Base-by-base conservation (phyloP, 2,329 filamentous ascomycete species). In the Corinectria fuckeliana region DNA sequence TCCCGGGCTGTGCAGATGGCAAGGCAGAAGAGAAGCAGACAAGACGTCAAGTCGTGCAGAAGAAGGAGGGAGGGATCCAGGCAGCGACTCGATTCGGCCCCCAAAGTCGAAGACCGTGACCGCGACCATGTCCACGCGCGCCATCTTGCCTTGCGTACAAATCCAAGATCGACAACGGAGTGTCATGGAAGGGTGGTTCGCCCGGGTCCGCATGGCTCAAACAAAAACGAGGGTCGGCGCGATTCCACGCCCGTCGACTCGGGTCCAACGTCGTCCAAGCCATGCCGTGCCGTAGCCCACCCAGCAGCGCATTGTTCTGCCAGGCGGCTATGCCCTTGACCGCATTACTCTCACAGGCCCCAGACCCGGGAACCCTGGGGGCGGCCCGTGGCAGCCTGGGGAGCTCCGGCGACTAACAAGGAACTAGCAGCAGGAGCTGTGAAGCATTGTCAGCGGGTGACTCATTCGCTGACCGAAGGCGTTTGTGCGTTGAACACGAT, bases 391-490 rank as follows among this genome's bases (percentile, higher is more conserved):
- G 52, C 58, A 58, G 62, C 58, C 60, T 58, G 54, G 53, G 59
- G 59, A 68, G 67, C 38, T 50, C 30, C 55, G 47, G 59, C 50
- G 51, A 11, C 25, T 45, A 18, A n/a, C 54, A 47, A 41, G 60
- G 50, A 49, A 45, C 50, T n/a, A 16, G 44, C 18, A 23, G 53
- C 23, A 47, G 28, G 39, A 26, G 39, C 45, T 45, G 38, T 44
- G 38, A 52, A 49, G 45, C 59, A 51, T 38, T 54, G 42, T 61
- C 38, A 32, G 57, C 20, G 28, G 58, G 62, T 69, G 67, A 69
- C 59, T 69, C 67, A 69, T 67, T 60, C 50, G 65, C 50, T 60
- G 63, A 48, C 56, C 56, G 56, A 57, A 52, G 51, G 59, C 58
- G 47, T 49, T 58, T 62, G 52, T 62, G 52, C 54, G 47, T 55